A percentile compares a stretch with the other conserved stretches of the same genome.
These are phyloP conservation scores for Neurospora sp. DNA, from an alignment of 495 filamentous ascomycete species.

Conservation along the genomic window DNA sequence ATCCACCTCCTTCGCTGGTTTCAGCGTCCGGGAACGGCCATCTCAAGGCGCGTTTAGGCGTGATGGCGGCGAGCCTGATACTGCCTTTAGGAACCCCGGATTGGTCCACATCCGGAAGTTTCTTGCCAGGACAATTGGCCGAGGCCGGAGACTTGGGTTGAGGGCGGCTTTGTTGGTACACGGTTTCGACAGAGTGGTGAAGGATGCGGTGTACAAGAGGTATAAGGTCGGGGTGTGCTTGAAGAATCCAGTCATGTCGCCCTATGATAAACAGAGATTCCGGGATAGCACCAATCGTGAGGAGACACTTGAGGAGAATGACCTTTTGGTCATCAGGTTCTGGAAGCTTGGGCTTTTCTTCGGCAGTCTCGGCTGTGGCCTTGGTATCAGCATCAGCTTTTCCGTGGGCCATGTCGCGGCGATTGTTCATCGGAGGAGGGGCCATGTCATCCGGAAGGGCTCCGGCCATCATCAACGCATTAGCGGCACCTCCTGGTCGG, in stretches of 20 bases:
- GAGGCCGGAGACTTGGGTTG: conserved; percentile 1
- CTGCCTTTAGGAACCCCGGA: conserved; percentile 53
- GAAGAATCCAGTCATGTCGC: conserved; percentile 81
- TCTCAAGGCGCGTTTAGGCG: conserved; percentile 51
- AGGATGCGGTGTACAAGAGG: conserved; percentile 67
- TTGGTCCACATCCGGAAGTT: conserved; percentile 49
- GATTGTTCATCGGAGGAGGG: conserved; percentile 10
- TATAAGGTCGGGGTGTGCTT: conserved; percentile 64
- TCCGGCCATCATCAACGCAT: conserved; percentile 85
- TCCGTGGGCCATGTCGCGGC: conserved; percentile 26
- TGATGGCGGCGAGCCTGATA: conserved; percentile 45
- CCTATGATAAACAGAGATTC: conserved; percentile 90
- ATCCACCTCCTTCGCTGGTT: conserved; percentile 58
- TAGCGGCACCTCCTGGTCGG: conserved; percentile 55
- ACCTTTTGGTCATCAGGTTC: conserved; percentile 89
- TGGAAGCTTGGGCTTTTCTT: conserved; percentile 52
- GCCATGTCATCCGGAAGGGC: conserved; percentile 70
- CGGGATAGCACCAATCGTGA: conserved; percentile 85
- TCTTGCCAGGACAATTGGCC: conserved; percentile 31
- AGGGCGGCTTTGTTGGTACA: conserved; percentile 30
- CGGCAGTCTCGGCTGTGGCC: conserved; percentile 34
- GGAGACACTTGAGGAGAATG: conserved; percentile 67
- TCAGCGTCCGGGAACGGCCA: conserved; percentile 77
- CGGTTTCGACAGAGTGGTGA: conserved; percentile 57
- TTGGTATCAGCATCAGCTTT: conserved; percentile 44